Evolutionary conservation across 805 yeast species (phyloP).

Genomic region (Candida wancherniae): DNA sequence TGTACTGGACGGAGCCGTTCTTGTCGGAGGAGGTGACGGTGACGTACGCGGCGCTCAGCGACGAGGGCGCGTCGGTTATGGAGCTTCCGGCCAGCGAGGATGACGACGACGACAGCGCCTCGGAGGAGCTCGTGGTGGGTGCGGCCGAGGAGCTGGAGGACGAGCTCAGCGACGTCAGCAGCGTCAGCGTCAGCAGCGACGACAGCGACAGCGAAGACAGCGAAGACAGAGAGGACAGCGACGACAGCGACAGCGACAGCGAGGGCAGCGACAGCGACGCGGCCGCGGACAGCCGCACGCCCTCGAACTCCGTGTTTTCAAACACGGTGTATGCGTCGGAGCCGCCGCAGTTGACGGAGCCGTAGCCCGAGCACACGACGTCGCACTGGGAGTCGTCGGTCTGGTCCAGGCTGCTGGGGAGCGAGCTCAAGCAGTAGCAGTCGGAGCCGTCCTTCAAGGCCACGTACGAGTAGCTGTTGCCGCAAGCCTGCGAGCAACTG

Average conservation of each 20-base stretch:
- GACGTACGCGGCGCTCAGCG: not conserved
- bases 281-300: conserved; percentile 14
- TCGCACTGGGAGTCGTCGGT: conserved; percentile 22
- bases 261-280: conserved; percentile 7
- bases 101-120: conserved; percentile 6
- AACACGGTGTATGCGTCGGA: conserved; percentile 26
- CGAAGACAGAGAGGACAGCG: conserved; percentile 8
- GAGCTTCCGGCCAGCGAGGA: conserved; percentile 5
- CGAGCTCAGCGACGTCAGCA: conserved; percentile 2
- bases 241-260: conserved; percentile 4
- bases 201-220: conserved; percentile 7
- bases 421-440: conserved; percentile 35
- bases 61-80: not conserved
- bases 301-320: conserved; percentile 8
- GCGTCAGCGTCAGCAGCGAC: conserved; percentile 3
- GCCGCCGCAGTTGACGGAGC: conserved; percentile 36
- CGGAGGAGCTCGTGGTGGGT: conserved; percentile 7
- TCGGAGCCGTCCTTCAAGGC: conserved; percentile 33
- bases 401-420: conserved; percentile 20
- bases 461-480: conserved; percentile 29
- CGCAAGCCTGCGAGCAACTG: conserved; percentile 28
- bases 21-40: conserved; percentile 4
- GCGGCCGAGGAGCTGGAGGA: conserved; percentile 4
- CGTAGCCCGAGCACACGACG: conserved; percentile 33
- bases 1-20: conserved; percentile 4